Conservation (phyloP, 2,329 filamentous ascomycete species). For the Fusarium annulatum region DNA sequence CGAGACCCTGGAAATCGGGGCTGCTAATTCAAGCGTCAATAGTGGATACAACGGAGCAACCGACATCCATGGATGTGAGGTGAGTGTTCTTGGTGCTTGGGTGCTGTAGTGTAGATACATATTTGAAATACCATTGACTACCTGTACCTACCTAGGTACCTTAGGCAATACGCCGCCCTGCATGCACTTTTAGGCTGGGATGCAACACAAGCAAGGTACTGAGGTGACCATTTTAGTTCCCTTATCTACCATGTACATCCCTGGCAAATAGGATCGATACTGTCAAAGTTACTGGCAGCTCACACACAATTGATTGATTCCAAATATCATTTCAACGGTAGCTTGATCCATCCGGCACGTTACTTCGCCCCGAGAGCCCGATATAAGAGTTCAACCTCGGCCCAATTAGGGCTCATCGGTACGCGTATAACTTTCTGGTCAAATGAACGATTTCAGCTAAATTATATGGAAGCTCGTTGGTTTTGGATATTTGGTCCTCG, state of each 20-base stretch:
- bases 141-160: too few relatives aligned
- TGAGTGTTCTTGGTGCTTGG: neutral
- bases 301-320: neutral
- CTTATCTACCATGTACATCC: neutral
- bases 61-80: neutral
- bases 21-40: neutral
- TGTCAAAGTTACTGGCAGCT: neutral
- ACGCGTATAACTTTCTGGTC: neutral
- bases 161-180: neutral
- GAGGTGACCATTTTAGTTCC: neutral
- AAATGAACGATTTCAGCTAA: neutral
- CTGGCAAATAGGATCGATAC: neutral
- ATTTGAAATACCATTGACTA: neutral
- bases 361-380: constrained; percentile 7
- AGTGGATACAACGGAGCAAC: constrained; percentile 1
- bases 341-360: neutral
- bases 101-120: neutral
- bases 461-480: neutral
- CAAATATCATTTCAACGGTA: neutral
- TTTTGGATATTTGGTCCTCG: neutral
- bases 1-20: constrained; percentile 1
- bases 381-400: constrained; percentile 1
- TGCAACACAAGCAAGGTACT: neutral
- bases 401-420: neutral
- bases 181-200: neutral